A percentile compares a stretch with the other conserved stretches of the same genome.
These are phyloP conservation scores for Phytophthora fragariaefolia DNA, from an alignment of 352 stramenopile species.

Conservation along the genomic window DNA sequence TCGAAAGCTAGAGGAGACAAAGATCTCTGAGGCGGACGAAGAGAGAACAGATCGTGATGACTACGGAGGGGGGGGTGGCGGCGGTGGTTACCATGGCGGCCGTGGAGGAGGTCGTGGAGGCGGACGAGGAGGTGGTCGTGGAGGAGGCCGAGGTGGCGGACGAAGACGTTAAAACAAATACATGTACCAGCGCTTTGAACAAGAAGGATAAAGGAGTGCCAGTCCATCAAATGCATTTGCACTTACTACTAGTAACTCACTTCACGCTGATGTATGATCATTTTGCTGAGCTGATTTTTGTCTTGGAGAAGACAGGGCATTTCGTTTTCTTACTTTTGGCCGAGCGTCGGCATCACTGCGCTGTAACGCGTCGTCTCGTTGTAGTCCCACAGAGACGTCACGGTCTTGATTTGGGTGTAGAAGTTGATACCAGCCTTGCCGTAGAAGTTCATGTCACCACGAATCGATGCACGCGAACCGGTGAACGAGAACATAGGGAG, in stretches of 20 bases:
- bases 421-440: constrained; percentile 97
- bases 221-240: constrained; percentile 16
- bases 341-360: constrained; percentile 93
- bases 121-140: constrained; percentile 27
- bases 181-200: too few species aligned
- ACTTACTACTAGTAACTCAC: constrained; percentile 24
- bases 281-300: constrained; percentile 6
- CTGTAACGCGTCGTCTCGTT: constrained; percentile 90
- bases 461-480: constrained; percentile 93
- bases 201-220: constrained; percentile 16
- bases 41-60: constrained; percentile 62
- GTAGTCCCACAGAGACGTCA: constrained; percentile 97
- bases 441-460: constrained; percentile 98
- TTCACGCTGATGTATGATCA: constrained; percentile 7
- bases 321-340: constrained; percentile 49
- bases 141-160: constrained; percentile 47
- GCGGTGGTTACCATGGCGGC: constrained; percentile 19
- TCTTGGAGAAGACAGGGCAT: not conserved
- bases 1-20: constrained; percentile 75
- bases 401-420: constrained; percentile 98
- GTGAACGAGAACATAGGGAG: constrained; percentile 99
- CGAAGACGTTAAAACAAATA: constrained; percentile 36
- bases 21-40: constrained; percentile 69
- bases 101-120: constrained; percentile 34
- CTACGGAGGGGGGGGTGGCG: constrained; percentile 17